Base-by-base conservation (phyloP, 345 rosid genomes). In the Rhodamnia rubescens region DNA sequence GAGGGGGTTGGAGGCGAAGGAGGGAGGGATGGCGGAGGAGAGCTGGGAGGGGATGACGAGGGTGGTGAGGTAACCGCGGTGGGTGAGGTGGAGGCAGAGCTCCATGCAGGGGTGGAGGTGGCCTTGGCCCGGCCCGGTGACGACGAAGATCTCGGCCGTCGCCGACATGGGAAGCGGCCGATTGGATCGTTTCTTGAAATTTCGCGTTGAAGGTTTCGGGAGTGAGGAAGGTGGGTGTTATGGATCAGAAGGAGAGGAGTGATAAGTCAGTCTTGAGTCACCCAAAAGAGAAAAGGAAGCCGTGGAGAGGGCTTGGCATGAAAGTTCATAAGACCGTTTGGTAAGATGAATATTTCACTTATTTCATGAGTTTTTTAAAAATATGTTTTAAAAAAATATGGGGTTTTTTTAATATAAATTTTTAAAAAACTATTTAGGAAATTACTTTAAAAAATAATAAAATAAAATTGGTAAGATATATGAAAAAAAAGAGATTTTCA, bases 81-180 rank as follows among this genome's bases (percentile, higher is more conserved):
- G 85, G 53, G 87, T 59, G 15, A 90, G 36, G 49, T 86, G 89
- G 69, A 51, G 85, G 89, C 92, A 88, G 44, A 90, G 89, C 69
- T 92, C 92, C 82, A 92, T 82, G 56, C 85, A 88, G 11, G 93
- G 92, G 15, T 83, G 87, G 86, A 92, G 83, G 83, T 92, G 93
- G 47, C 93, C 93, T 47, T 87, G 90, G 15, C 91, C 92, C 2
- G 85, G 89, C 21, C 91, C 91, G 49, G 91, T 89, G 59, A 92
- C 85, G 7, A 89, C 80, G 90, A 89, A 90, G 81, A 92, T 85
- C 86, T 88, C 89, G 0, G 50, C 75, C 64, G 69, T 53, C 6
- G 86, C 52, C 86, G 55, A 12, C 22, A 84, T 61, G 20, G 83
- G 83, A 0, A 2, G 44, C 47, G 6, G 78, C 3, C 0, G 47